Evolutionary conservation across 352 stramenopile genomes (phyloP).

Genomic region (Phytophthora tentaculata): DNA sequence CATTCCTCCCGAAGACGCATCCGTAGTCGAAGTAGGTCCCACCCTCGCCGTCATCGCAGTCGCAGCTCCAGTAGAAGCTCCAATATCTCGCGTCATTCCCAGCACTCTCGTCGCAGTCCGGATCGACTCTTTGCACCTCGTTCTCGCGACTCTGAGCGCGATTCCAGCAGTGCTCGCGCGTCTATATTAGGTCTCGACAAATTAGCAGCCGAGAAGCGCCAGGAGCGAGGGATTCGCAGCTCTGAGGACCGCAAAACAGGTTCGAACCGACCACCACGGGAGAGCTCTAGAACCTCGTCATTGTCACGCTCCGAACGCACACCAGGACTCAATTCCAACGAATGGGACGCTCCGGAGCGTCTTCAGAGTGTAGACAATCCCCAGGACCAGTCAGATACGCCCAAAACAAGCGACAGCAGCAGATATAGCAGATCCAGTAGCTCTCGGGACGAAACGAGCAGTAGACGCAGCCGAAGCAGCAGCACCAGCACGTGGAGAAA

Average conservation of each 20-base stretch:
- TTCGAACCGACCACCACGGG: slow-evolving; percentile 1
- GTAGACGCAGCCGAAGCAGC: slow-evolving; percentile 14
- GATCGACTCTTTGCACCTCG: slow-evolving; percentile 18
- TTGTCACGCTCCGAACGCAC: slow-evolving; percentile 40
- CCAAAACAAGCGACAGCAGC: slow-evolving; percentile 60
- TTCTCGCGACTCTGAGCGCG: slow-evolving; percentile 11
- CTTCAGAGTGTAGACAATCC: slow-evolving; percentile 55
- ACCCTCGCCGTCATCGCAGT: slow-evolving; percentile 14
- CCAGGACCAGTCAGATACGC: slow-evolving; percentile 25
- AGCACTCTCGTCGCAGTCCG: slow-evolving; percentile 19
- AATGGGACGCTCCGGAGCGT: slow-evolving; percentile 81
- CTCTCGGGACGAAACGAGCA: slow-evolving; percentile 5
- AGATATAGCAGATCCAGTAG: slow-evolving; percentile 20
- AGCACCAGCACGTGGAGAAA: slow-evolving; percentile 5
- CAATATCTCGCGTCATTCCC: slow-evolving; percentile 5
- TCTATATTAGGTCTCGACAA: slow-evolving; percentile 70
- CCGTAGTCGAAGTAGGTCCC: slow-evolving; percentile 22
- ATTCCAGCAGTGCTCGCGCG: slow-evolving; percentile 15
- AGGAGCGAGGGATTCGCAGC: slow-evolving; percentile 33
- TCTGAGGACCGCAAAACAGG: neutral
- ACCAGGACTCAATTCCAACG: slow-evolving; percentile 54
- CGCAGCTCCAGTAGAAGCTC: slow-evolving; percentile 20
- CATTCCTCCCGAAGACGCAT: slow-evolving; percentile 26
- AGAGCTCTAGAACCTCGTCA: slow-evolving; percentile 5
- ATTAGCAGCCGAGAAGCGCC: slow-evolving; percentile 67